Evolutionary conservation across 768 basidiomycete genomes (phyloP).

Genomic region (Amanita pseudoporphyria): DNA sequence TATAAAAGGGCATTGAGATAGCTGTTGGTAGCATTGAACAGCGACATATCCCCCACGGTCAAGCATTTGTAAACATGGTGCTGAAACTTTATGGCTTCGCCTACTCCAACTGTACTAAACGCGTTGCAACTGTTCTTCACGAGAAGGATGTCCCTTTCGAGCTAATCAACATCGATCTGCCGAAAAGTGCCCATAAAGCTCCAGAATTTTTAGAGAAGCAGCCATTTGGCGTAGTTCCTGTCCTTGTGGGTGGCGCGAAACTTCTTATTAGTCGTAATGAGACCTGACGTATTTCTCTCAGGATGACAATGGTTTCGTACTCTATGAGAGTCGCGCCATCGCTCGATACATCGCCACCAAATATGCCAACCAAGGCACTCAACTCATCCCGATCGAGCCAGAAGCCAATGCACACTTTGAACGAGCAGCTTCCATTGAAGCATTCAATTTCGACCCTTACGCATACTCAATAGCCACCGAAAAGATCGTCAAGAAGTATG

Average conservation of each 20-base stretch:
- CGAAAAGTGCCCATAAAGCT: constrained; percentile 31
- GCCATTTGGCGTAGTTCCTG: constrained; percentile 43
- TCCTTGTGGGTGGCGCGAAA: no score
- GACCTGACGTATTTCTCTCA: constrained; percentile 10
- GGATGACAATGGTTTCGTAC: constrained; percentile 53
- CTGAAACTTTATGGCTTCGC: constrained; percentile 32
- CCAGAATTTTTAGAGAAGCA: constrained; percentile 29
- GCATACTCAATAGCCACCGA: constrained; percentile 34
- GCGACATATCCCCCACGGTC: no score
- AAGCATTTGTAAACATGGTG: constrained; percentile 26
- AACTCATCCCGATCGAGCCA: constrained; percentile 36
- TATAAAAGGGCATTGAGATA: no score
- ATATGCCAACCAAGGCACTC: constrained; percentile 39
- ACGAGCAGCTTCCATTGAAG: constrained; percentile 44
- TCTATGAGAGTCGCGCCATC: constrained; percentile 59
- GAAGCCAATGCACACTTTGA: constrained; percentile 36
- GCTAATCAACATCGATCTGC: constrained; percentile 25
- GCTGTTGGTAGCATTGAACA: no score
- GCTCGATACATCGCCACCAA: constrained; percentile 48
- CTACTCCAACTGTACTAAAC: constrained; percentile 35
- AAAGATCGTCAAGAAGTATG: constrained; percentile 43
- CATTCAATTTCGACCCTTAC: constrained; percentile 40
- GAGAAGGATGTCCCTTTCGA: constrained; percentile 43
- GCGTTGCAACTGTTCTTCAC: constrained; percentile 32
- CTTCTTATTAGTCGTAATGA: neutral